Base-by-base conservation (phyloP, 1,139 yeast genomes). In the Suzukiozyma palmioleophila region DNA sequence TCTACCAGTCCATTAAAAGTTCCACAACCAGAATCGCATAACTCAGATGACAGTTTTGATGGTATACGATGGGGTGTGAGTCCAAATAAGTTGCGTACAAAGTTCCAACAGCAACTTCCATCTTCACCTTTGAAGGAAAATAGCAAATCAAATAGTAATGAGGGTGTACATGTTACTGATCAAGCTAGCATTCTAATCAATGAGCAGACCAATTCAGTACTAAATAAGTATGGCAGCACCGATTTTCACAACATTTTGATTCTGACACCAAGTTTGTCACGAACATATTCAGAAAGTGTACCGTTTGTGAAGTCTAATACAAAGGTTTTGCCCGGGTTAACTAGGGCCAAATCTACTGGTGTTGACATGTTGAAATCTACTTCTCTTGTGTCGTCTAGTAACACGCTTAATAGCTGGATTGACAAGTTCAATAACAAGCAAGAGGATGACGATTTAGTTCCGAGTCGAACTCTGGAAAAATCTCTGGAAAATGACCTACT, bases 41-140 rank as follows among this genome's bases (percentile, higher is more conserved):
- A 70, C 45, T 69, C 75, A 0, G 76, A 70, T 44, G 76, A 71
- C 43, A 68, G 74, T 43, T 69, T 67, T 44, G 77, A 70, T 39
- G 76, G 73, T 1, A 59, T 71, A 18, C 54, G 69, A 35, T 71
- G 77, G 77, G 59, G 53, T 37, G 58, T 59, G 4, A 66, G 69
- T 41, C 69, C 73, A 4, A 46, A 50, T 18, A 43, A 42, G 25
- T 36, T 40, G 9, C 31, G 15, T 13, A 28, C 12, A 11, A 33
- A 26, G 9, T 39, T 28, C 22, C 39, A 30, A 39, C 42, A 31
- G 12, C 56, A 54, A 12, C 32, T 44, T 24, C 47, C 52, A 1
- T 67, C 73, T 2, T 69, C 75, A 1, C 77, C 77, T 0, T 52
- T 71, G 42, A 64, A 54, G 35, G 54, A 54, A 30, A 46, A 50